A percentile compares a stretch with the other conserved stretches of the same genome.
Conservation (phyloP, 2,329 filamentous ascomycete genomes). For the Venturia carpophila region DNA sequence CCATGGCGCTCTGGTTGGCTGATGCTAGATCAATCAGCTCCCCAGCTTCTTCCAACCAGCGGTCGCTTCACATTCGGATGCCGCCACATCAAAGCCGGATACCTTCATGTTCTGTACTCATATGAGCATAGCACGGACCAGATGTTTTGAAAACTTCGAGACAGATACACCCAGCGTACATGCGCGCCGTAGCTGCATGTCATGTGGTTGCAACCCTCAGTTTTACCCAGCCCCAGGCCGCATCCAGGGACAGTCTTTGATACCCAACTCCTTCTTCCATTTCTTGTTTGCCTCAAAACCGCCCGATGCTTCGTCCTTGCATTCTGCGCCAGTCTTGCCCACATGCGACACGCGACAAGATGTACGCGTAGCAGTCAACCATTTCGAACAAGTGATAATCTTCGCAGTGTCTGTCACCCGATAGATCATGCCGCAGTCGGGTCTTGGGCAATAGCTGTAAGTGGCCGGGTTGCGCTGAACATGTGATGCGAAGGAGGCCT, state of each 20-base stretch:
- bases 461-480: slow-evolving; percentile 28
- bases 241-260: slow-evolving; percentile 29
- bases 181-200: slow-evolving; percentile 37
- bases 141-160: slow-evolving; percentile 29
- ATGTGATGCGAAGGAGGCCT: slow-evolving; percentile 32
- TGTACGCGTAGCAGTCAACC: slow-evolving; percentile 25
- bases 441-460: slow-evolving; percentile 37
- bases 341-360: slow-evolving; percentile 22
- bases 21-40: no score
- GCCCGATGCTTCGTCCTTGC: slow-evolving; percentile 24
- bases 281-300: slow-evolving; percentile 20
- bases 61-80: not conserved
- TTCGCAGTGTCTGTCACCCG: slow-evolving; percentile 23
- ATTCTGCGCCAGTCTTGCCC: slow-evolving; percentile 24
- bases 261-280: slow-evolving; percentile 21
- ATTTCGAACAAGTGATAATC: slow-evolving; percentile 32
- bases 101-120: slow-evolving; percentile 20
- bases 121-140: slow-evolving; percentile 21
- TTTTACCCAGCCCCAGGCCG: slow-evolving; percentile 37
- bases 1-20: no score
- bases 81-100: slow-evolving; percentile 18
- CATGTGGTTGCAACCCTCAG: slow-evolving; percentile 42
- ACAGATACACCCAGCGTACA: slow-evolving; percentile 46
- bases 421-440: slow-evolving; percentile 40
- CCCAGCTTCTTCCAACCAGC: no score